Evolutionary conservation across 2,329 filamentous ascomycete genomes (phyloP), one percentile per base, ranked within the genome.

Genomic region (Moelleriella libera): DNA sequence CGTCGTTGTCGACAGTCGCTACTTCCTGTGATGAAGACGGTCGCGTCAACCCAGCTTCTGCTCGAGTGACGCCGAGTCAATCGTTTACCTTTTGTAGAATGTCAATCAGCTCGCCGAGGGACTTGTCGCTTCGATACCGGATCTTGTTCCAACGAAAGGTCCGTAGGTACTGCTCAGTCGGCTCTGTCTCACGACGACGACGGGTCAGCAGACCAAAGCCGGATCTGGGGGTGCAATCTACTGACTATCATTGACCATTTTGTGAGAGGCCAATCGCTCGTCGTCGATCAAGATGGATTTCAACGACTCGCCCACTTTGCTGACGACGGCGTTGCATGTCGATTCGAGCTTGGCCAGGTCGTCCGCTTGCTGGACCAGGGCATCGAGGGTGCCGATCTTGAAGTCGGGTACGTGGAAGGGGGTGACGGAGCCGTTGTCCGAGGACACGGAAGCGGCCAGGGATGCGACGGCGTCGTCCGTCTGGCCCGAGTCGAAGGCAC

Each of bases 131-230:
- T 58, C 92, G 82, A 67, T 97, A 98, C 63, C 95, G 92, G 67
- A 94, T 87, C 67, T 92, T 96, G 70, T 97, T 97, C 92, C 92
- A 98, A 54, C 80, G 77, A 67, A 97, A 98, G 48, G 77, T 82
- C 60, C 82, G 80, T 43, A 98, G 71, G 63, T 97, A 98, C 63
- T 90, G 84, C 58, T 96, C 90, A 51, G 90, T 88, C n/a, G 92
- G 89, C 66, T 94, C 90, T 97, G 63, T 37, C 49, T 51, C 21
- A 21, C 21, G 21, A 21, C 21, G 21, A 21, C 21, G 21, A n/a
- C n/a, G 21, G 21, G 21, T 21, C 21, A 21, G 21, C 21, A 21
- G 21, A 21, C 21, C 21, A 21, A 21, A 21, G 21, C 21, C 21
- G 21, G 21, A 21, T 21, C 21, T 21, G 21, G 21, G 21, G 21